phyloP scores from a whole-genome alignment of 805 yeast genomes.

The Yamadazyma scolyti region DNA sequence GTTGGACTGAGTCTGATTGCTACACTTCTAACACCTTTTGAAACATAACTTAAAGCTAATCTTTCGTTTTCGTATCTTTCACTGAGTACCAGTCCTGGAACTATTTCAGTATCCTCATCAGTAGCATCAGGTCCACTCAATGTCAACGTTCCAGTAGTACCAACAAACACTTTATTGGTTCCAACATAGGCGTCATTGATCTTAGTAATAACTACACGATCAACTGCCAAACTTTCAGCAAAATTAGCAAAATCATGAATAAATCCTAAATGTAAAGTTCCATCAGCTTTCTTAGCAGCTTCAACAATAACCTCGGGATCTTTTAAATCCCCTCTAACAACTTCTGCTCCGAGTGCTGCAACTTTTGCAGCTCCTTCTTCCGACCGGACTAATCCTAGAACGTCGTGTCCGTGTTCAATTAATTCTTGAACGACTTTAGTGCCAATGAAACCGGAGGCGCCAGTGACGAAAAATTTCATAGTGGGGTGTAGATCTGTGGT shows the following conservation, averaged over 20 bases:
- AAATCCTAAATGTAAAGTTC: conserved; percentile 34
- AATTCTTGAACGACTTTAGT: conserved; percentile 16
- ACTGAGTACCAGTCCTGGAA: too few relatives aligned
- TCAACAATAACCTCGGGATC: conserved; percentile 22
- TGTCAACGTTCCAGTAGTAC: conserved; percentile 1
- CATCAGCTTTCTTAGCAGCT: conserved; percentile 28
- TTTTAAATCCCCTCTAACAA: conserved; percentile 24
- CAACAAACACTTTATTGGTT: conserved; percentile 22
- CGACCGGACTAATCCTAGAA: conserved; percentile 29
- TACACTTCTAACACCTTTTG: conserved; percentile 17
- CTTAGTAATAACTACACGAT: conserved; percentile 22
- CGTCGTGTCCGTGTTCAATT: conserved; percentile 18
- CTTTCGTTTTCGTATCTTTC: too few relatives aligned
- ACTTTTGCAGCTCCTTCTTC: conserved; percentile 19
- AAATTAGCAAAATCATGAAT: conserved; percentile 23
- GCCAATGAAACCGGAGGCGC: conserved; percentile 34
- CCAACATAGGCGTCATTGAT: conserved; percentile 23
- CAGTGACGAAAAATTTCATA: conserved; percentile 32
- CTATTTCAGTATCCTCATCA: conserved; percentile 2
- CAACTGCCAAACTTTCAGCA: conserved; percentile 15
- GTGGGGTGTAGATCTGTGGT: too few relatives aligned
- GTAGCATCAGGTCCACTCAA: background rate
- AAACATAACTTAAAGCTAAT: conserved; percentile 8
- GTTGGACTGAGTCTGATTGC: conserved; percentile 26
- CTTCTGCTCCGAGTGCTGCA: conserved; percentile 12